Evolutionary conservation across 345 rosid genomes (phyloP), one percentile per base, ranked within the genome.

Genomic region (Salix caprea): DNA sequence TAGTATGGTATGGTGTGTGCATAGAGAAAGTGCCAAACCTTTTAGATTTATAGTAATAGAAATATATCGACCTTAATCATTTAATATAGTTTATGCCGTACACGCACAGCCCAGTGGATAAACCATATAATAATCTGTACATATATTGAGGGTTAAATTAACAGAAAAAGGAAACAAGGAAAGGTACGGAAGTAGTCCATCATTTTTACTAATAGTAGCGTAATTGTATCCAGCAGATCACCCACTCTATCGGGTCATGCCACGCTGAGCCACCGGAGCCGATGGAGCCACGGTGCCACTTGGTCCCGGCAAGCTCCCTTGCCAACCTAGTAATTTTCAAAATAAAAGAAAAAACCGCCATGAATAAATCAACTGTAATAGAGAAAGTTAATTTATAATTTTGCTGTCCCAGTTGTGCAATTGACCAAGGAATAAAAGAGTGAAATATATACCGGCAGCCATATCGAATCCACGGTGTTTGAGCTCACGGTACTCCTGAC

Each of bases 401-500:
- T 15, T 12, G 32, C 5, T n/a, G 15, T 10, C 12, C 19, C 18
- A 6, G 19, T 6, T 0, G 11, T 1, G 18, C 40, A 61, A 61
- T 24, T 23, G 15, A 61, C 19, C 32, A 32, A 46, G 19, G 54
- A 48, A 48, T 48, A 5, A 10, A 12, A n/a, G 46, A 34, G 24
- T 2, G 65, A 65, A 65, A 7, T 8, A 18, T 0, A 34, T 80
- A 85, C 88, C 86, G 6, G 74, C 16, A 6, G 86, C 67, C 81
- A 81, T 73, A 67, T 86, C 82, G 23, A 81, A 86, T n/a, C 88
- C 88, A 48, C 84, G 82, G 69, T n/a, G 76, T 54, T 83, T 1
- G 40, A 86, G 88, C 82, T 86, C 86, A 9, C 80, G 79, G 34
- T 86, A 83, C 30, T 81, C 81, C 65, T 78, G 86, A 50, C 82